These are phyloP conservation scores for Austroboletus eburneus DNA, from an alignment of 768 basidiomycete species.

Conservation along the genomic window DNA sequence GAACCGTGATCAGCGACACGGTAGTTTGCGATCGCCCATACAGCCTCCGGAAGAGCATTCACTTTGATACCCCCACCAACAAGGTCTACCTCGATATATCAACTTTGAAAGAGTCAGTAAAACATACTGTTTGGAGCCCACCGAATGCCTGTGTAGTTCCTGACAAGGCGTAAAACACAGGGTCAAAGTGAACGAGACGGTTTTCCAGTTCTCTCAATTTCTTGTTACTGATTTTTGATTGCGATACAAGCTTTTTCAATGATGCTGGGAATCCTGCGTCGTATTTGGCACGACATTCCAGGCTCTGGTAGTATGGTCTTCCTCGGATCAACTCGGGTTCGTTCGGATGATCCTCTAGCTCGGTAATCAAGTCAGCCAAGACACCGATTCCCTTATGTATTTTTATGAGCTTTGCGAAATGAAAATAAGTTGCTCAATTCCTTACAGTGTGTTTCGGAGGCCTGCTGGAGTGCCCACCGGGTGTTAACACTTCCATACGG, in stretches of 20 bases:
- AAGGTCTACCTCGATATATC: conserved; percentile 37
- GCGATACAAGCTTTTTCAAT: conserved; percentile 16
- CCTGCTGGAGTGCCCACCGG: conserved; percentile 53
- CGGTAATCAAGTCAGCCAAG: conserved; percentile 43
- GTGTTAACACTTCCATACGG: conserved; percentile 39
- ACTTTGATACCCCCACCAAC: conserved; percentile 41
- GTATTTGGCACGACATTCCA: conserved; percentile 41
- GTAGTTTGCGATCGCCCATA: conserved; percentile 34
- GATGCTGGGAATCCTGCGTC: conserved; percentile 32
- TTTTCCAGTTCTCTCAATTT: conserved; percentile 15
- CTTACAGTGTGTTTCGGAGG: conserved; percentile 52
- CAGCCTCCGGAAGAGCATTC: conserved; percentile 45
- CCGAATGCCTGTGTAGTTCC: conserved; percentile 29
- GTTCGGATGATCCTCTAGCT: conserved; percentile 44
- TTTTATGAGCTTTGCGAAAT: neutral
- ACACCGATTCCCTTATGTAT: conserved; percentile 44
- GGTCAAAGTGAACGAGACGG: conserved; percentile 20
- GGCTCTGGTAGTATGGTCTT: conserved; percentile 25
- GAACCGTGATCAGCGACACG: conserved; percentile 33
- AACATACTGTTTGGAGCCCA: conserved; percentile 6
- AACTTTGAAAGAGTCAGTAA: conserved; percentile 11
- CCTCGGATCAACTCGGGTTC: conserved; percentile 27
- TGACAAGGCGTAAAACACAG: conserved; percentile 13
- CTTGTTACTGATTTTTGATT: conserved; percentile 20
- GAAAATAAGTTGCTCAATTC: neutral